Evolutionary conservation across 2,329 filamentous ascomycete genomes (phyloP).

Genomic region (Fusarium zealandicum): DNA sequence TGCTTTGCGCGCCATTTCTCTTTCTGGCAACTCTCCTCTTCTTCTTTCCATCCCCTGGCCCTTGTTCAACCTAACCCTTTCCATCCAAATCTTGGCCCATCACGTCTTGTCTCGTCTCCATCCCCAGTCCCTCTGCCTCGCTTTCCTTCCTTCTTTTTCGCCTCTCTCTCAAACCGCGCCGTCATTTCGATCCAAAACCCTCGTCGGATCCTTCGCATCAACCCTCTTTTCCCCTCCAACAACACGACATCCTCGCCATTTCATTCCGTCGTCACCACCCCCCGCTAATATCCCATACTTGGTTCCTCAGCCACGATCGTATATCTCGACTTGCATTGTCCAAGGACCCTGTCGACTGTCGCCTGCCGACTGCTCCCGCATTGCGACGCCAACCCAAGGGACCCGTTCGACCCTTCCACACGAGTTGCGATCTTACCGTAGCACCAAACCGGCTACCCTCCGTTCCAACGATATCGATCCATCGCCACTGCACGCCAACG

Average conservation of each 20-base stretch:
- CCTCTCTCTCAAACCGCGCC: conserved; percentile 19
- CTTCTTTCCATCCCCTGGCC: conserved; percentile 29
- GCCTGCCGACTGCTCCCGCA: conserved; percentile 28
- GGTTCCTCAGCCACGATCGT: conserved; percentile 25
- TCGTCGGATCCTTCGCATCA: conserved; percentile 15
- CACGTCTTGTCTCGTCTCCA: conserved; percentile 29
- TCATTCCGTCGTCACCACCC: conserved; percentile 2
- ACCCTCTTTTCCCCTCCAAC: background rate
- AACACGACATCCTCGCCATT: conserved; percentile 13
- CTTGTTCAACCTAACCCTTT: conserved; percentile 21
- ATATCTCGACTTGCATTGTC: conserved; percentile 1
- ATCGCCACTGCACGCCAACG: conserved; percentile 16
- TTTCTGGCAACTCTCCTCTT: conserved; percentile 22
- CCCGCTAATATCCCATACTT: conserved; percentile 22
- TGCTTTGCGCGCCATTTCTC: conserved; percentile 6
- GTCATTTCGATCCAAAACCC: conserved; percentile 23
- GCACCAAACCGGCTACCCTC: conserved; percentile 19
- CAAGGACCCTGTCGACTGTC: conserved; percentile 20
- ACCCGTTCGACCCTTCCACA: conserved; percentile 32
- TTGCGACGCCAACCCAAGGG: conserved; percentile 30
- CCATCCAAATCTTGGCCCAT: conserved; percentile 23
- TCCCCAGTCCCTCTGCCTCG: conserved; percentile 30
- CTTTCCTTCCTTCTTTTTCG: conserved; percentile 15
- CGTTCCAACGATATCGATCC: conserved; percentile 17
- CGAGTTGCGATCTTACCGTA: conserved; percentile 24